These are phyloP conservation scores for Yamadazyma diddensiae DNA, from an alignment of 1,139 yeast species.

Conservation along the genomic window DNA sequence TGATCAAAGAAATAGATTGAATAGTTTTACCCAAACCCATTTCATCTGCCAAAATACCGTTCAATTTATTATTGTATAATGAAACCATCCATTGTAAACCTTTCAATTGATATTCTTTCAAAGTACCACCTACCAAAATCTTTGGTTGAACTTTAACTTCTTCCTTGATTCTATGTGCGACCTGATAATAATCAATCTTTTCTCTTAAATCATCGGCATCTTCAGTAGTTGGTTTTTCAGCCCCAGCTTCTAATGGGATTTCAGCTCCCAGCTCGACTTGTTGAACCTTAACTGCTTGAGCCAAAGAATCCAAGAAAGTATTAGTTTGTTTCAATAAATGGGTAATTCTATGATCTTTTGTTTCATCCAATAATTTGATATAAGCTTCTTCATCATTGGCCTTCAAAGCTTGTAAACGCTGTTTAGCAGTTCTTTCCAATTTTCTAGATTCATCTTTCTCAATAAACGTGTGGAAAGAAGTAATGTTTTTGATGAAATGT, in stretches of 20 bases:
- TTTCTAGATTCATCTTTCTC: constrained; percentile 76
- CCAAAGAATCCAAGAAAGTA: constrained; percentile 69
- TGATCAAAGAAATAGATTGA: constrained; percentile 88
- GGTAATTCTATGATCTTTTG: constrained; percentile 81
- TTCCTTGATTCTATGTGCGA: constrained; percentile 73
- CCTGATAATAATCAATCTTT: constrained; percentile 72
- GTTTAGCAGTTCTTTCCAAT: constrained; percentile 74
- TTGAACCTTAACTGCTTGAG: constrained; percentile 74
- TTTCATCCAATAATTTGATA: constrained; percentile 73
- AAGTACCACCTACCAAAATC: constrained; percentile 76
- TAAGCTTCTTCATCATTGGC: constrained; percentile 86
- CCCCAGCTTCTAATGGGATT: constrained; percentile 17
- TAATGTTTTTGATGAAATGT: constrained; percentile 32
- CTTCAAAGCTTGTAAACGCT: constrained; percentile 81
- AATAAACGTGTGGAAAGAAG: constrained; percentile 49
- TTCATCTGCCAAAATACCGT: constrained; percentile 96
- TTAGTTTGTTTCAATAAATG: constrained; percentile 77
- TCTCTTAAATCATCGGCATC: constrained; percentile 50
- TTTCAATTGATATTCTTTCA: constrained; percentile 90
- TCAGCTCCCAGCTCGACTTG: constrained; percentile 48
- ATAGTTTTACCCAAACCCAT: constrained; percentile 98
- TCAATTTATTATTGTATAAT: constrained; percentile 83
- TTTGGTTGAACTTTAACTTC: constrained; percentile 62
- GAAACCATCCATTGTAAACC: constrained; percentile 99
- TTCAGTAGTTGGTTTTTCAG: constrained; percentile 11